phyloP scores from a whole-genome alignment of 1,139 yeast species.

The Geotrichum candidum region DNA sequence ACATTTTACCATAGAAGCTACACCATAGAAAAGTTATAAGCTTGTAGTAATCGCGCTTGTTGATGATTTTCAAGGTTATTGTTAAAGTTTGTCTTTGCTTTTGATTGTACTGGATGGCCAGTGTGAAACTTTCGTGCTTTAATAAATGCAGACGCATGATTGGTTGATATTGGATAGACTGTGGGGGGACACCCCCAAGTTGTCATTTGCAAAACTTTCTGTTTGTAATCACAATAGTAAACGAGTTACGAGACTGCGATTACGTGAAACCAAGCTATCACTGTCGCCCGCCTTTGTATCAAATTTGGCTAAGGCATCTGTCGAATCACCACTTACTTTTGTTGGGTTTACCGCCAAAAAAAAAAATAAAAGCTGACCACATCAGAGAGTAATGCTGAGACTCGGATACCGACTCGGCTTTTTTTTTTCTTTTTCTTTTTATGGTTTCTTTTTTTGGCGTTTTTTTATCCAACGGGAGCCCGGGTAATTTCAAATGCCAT shows the following conservation, averaged over 20 bases:
- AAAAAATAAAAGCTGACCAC: neutral
- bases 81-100: neutral
- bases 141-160: neutral
- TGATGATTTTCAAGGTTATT: neutral
- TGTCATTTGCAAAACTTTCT: neutral
- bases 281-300: neutral
- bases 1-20: neutral
- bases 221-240: neutral
- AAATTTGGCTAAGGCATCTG: neutral
- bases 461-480: neutral
- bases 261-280: neutral
- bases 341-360: neutral
- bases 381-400: neutral
- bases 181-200: neutral
- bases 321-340: neutral
- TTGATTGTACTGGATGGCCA: neutral
- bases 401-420: neutral
- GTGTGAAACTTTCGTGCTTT: neutral
- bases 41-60: neutral
- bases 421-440: no score
- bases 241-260: neutral
- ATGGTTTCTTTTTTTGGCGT: neutral
- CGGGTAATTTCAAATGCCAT: neutral
- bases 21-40: neutral
- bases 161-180: neutral